phyloP scores from a whole-genome alignment of 257 asterid species.

The Nicotiana otophora region DNA sequence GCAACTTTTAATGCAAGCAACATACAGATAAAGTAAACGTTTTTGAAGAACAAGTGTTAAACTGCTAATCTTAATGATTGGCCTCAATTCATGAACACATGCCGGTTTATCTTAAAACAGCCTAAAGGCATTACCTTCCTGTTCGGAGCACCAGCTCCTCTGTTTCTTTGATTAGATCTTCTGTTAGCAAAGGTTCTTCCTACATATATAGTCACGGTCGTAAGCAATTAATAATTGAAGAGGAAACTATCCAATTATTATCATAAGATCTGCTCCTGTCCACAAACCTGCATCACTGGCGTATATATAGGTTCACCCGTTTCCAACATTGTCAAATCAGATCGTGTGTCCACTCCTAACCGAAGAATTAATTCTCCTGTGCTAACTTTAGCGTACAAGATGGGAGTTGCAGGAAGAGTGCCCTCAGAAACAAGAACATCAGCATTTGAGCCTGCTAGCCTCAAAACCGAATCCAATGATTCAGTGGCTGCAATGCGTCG shows the following conservation, averaged over 20 bases:
- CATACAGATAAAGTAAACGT: background rate
- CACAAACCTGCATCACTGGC: conserved; percentile 85
- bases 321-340: conserved; percentile 80
- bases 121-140: conserved; percentile 57
- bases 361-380: conserved; percentile 80
- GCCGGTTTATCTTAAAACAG: conserved; percentile 19
- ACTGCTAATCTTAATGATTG: background rate
- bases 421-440: conserved; percentile 40
- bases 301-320: conserved; percentile 89
- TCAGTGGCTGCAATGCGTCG: conserved; percentile 73
- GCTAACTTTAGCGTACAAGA: conserved; percentile 61
- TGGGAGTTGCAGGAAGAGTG: conserved; percentile 31
- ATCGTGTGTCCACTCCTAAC: conserved; percentile 74
- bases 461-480: conserved; percentile 57
- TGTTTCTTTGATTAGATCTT: conserved; percentile 92
- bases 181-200: conserved; percentile 94
- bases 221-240: conserved; percentile 15
- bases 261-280: conserved; percentile 16
- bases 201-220: conserved; percentile 26
- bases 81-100: background rate
- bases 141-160: conserved; percentile 97
- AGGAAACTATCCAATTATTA: conserved; percentile 7
- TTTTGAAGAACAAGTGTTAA: background rate
- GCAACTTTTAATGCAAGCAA: background rate
- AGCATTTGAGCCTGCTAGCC: conserved; percentile 40